phyloP scores from a whole-genome alignment of 257 asterid species.

The Scutellaria baicalensis region DNA sequence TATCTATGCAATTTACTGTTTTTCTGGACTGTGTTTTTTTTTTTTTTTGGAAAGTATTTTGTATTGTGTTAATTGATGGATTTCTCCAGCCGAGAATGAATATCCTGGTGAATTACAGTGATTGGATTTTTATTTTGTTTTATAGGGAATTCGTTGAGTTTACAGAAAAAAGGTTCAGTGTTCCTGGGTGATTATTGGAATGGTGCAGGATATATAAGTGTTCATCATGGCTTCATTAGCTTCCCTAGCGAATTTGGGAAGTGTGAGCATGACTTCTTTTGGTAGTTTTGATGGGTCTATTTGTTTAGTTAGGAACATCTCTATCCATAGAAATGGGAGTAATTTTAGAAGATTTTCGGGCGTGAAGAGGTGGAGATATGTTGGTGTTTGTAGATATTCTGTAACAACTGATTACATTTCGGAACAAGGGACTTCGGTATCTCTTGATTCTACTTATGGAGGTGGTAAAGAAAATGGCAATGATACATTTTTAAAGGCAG shows the following conservation, averaged over 20 bases:
- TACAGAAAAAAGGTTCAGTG: slow-evolving; percentile 2
- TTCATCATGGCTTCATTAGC: slow-evolving; percentile 68
- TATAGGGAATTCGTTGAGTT: slow-evolving; percentile 11
- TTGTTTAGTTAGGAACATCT: slow-evolving; percentile 53
- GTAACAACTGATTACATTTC: slow-evolving; percentile 69
- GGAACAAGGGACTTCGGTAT: slow-evolving; percentile 65
- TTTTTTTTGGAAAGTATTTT: neutral
- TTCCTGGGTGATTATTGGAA: slow-evolving; percentile 6
- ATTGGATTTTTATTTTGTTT: slow-evolving; percentile 12
- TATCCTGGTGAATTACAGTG: neutral
- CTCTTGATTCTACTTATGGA: slow-evolving; percentile 65
- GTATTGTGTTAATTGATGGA: neutral
- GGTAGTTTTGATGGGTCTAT: slow-evolving; percentile 73
- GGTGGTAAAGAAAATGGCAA: slow-evolving; percentile 41
- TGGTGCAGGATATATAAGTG: slow-evolving; percentile 34
- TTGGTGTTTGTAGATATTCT: slow-evolving; percentile 78
- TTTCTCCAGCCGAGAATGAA: neutral
- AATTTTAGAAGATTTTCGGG: slow-evolving; percentile 45
- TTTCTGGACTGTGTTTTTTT: slow-evolving; percentile 10
- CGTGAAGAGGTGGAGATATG: slow-evolving; percentile 62
- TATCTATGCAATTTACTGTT: neutral
- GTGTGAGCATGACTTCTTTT: slow-evolving; percentile 57
- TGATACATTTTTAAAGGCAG: slow-evolving; percentile 65
- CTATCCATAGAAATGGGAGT: slow-evolving; percentile 40
- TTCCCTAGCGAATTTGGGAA: slow-evolving; percentile 92